These are phyloP conservation scores for Cladosporium sp. DNA, from an alignment of 2,329 filamentous ascomycete genomes.

Conservation along the genomic window DNA sequence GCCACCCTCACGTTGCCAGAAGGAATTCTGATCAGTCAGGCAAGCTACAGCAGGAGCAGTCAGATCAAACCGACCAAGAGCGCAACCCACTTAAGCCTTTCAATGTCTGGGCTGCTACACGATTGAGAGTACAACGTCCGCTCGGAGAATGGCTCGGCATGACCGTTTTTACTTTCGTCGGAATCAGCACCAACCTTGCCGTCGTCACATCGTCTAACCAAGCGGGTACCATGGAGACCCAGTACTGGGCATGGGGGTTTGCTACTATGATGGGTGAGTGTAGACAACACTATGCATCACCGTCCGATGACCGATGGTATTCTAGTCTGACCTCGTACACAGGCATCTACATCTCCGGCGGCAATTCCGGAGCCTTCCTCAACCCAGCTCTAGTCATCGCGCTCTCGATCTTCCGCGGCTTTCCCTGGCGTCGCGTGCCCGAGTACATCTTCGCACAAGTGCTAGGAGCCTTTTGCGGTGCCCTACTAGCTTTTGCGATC, in stretches of 20 bases:
- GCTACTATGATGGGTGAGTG: slow-evolving; percentile 43
- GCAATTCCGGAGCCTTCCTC: slow-evolving; percentile 44
- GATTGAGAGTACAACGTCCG: slow-evolving; percentile 51
- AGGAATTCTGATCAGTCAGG: neutral
- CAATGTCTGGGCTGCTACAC: slow-evolving; percentile 51
- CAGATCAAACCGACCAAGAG: neutral
- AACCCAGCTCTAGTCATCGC: slow-evolving; percentile 35
- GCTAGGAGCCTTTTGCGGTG: slow-evolving; percentile 37
- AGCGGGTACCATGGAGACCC: slow-evolving; percentile 20
- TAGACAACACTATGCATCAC: neutral
- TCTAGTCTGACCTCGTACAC: slow-evolving; percentile 14
- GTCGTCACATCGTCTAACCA: slow-evolving; percentile 38
- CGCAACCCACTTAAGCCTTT: slow-evolving; percentile 15
- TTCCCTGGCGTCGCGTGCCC: slow-evolving; percentile 56
- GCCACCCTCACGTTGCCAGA: too few relatives aligned
- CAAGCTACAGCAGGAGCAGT: neutral
- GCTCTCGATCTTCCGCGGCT: slow-evolving; percentile 51
- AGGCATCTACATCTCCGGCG: slow-evolving; percentile 39
- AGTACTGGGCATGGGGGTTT: slow-evolving; percentile 47
- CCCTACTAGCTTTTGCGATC: slow-evolving; percentile 43
- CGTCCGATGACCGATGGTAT: too few relatives aligned
- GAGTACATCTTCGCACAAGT: slow-evolving; percentile 56
- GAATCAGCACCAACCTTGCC: slow-evolving; percentile 25
- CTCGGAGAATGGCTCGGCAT: slow-evolving; percentile 59
- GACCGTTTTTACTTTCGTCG: slow-evolving; percentile 27